phyloP scores from a whole-genome alignment of 371 early-diverging fungal species.

The Zopfochytrium polystomum region DNA sequence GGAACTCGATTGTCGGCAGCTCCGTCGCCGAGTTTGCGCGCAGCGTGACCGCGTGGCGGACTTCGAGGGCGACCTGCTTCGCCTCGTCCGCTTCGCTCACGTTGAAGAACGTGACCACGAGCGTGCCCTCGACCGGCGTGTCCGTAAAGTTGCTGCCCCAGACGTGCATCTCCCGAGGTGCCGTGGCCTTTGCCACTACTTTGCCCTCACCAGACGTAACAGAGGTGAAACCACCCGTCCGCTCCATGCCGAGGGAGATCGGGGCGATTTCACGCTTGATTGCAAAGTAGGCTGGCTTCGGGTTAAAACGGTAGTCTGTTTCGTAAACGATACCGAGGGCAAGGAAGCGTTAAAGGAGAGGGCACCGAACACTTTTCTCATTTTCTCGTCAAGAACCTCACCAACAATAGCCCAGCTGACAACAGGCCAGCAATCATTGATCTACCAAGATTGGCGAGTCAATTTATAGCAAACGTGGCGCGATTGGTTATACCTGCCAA shows the following conservation, averaged over 20 bases:
- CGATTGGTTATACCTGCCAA: conserved; percentile 14
- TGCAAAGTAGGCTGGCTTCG: conserved; percentile 27
- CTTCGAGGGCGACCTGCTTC: neutral
- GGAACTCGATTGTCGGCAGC: neutral
- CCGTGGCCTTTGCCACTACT: neutral
- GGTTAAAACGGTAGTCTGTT: conserved; percentile 22
- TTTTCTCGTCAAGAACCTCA: no score
- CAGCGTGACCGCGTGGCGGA: neutral
- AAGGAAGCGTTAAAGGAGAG: neutral
- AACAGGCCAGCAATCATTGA: conserved; percentile 32
- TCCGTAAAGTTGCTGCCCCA: conserved; percentile 8
- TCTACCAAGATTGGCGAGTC: neutral
- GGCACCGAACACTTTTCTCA: neutral
- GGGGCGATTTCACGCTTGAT: conserved; percentile 19
- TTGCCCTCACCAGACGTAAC: neutral
- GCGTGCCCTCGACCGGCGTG: neutral
- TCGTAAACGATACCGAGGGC: no score
- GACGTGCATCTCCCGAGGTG: no score
- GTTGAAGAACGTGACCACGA: conserved; percentile 9
- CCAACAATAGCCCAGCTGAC: conserved; percentile 28
- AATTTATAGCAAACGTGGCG: neutral
- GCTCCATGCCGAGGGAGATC: conserved; percentile 7
- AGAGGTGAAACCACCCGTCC: no score
- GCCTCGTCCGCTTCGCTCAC: neutral
- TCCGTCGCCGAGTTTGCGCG: neutral